These are phyloP conservation scores for Bacterosira constricta DNA, from an alignment of 108 stramenopile species.

Conservation along the genomic window DNA sequence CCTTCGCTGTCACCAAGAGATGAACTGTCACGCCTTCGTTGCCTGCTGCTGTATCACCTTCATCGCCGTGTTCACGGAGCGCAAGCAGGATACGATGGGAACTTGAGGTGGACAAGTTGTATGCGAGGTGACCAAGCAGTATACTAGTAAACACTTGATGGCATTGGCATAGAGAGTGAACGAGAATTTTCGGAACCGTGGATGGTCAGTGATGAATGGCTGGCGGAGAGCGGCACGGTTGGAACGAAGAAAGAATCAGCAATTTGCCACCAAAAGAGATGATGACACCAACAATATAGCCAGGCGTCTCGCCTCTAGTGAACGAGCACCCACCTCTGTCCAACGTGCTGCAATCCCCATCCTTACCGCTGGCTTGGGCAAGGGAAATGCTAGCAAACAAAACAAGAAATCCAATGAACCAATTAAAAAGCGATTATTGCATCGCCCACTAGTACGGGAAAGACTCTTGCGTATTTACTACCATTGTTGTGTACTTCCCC, in stretches of 20 bases:
- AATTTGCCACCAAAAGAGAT: no score
- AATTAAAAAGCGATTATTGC: conserved; percentile 76
- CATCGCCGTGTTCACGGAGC: no score
- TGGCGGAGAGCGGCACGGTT: no score
- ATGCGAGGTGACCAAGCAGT: conserved; percentile 49
- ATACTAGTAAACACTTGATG: background rate
- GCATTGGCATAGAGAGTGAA: conserved; percentile 12
- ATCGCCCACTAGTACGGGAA: conserved; percentile 77
- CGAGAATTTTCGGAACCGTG: conserved; percentile 31
- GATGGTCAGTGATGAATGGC: no score
- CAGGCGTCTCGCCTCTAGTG: conserved; percentile 29
- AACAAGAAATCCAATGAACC: conserved; percentile 20
- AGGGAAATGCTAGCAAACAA: no score
- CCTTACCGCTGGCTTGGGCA: conserved; percentile 54
- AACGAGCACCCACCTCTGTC: conserved; percentile 63
- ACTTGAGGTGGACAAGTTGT: conserved; percentile 71
- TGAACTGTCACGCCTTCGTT: no score
- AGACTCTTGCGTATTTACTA: conserved; percentile 72
- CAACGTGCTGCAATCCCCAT: conserved; percentile 56
- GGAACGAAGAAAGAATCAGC: no score
- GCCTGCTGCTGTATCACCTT: no score
- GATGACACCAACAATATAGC: no score
- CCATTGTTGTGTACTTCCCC: conserved; percentile 62
- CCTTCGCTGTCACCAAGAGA: no score
- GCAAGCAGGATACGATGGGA: no score